Evolutionary conservation across 2,329 filamentous ascomycete genomes (phyloP), one percentile per base, ranked within the genome.

Genomic region (Claviceps fusiformis): DNA sequence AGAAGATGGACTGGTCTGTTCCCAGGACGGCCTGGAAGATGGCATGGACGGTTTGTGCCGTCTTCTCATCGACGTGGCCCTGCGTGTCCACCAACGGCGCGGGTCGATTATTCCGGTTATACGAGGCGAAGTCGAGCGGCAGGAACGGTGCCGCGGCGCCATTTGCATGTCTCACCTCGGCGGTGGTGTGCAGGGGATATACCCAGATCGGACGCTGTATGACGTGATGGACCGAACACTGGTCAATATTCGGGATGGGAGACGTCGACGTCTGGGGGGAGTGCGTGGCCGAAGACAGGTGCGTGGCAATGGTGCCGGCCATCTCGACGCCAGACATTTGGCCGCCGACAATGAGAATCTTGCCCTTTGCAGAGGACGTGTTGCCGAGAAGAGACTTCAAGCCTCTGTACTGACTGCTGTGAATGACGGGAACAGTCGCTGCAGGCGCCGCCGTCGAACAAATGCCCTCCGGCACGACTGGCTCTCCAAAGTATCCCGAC

Each of bases 281-380:
- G 64, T 85, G 73, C 13, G 69, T 67, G 3, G 78, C 77, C 6
- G 82, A 82, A 0, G 87, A 91, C 1, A 92, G 67, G 58, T 90
- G 82, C 5, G 81, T 75, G 11, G 86, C 87, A 52, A 91, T 79
- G 2, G 83, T 82, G 10, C 81, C 83, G 0, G 87, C 85, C 51
- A 85, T 85, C 70, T 95, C 89, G 5, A 87, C 80, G 0, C 87
- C 88, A 2, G 87, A 92, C 78, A 93, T 90, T 62, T 90, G 87
- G 0, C 87, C 88, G 0, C 89, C 89, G 1, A 90, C 80, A 0
- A 95, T 74, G 1, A 89, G 73, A 17, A 93, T 81, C 62, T 83
- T 87, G 19, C 80, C 78, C 1, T 74, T 73, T 0, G 63, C 62
- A 5, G 59, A 55, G 2, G 70, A 65, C 0, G 68, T 61, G 11